A percentile compares a stretch with the other conserved stretches of the same genome.
These are phyloP conservation scores for Acanthamoeba triangularis DNA, from an alignment of 208 protist genomes.

Conservation along the genomic window DNA sequence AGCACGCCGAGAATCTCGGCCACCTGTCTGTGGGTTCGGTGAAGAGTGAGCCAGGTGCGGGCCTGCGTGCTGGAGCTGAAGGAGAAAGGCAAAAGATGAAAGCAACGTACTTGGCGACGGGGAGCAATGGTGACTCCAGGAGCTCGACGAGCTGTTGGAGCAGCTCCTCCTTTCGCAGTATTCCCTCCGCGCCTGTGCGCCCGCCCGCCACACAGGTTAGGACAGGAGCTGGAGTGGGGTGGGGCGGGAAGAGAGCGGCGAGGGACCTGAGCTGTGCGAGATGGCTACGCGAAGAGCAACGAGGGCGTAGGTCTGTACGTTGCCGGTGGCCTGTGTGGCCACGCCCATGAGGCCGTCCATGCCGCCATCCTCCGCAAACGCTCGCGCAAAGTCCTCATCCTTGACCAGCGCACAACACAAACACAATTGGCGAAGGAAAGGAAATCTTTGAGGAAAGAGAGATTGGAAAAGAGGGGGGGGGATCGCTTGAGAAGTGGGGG, in stretches of 20 bases:
- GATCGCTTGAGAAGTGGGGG: not conserved
- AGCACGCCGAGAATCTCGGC: conserved; percentile 5
- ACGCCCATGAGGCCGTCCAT: conserved; percentile 36
- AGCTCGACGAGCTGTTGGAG: conserved; percentile 30
- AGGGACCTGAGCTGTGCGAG: conserved; percentile 8
- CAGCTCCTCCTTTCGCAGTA: not conserved
- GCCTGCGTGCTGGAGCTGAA: not conserved
- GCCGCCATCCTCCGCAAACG: conserved; percentile 47
- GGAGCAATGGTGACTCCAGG: not conserved
- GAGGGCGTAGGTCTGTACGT: conserved; percentile 66
- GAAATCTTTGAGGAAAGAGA: not conserved
- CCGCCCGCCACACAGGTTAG: not conserved
- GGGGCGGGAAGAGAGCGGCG: not conserved
- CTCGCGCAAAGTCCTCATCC: conserved; percentile 31
- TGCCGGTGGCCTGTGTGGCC: not conserved
- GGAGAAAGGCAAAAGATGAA: not conserved
- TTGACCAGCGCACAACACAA: conserved; percentile 8
- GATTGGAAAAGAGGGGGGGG: not conserved
- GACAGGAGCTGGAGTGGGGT: not conserved
- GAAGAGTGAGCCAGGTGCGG: not conserved
- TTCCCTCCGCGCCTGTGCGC: not conserved
- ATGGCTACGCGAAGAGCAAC: conserved; percentile 50
- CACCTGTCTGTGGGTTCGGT: not conserved
- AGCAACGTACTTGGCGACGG: not conserved
- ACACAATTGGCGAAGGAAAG: not conserved